Percentiles rank a stretch among this genome's conserved stretches.
phyloP scores from a whole-genome alignment of 495 filamentous ascomycete species.

The Lophiotrema nucula region DNA sequence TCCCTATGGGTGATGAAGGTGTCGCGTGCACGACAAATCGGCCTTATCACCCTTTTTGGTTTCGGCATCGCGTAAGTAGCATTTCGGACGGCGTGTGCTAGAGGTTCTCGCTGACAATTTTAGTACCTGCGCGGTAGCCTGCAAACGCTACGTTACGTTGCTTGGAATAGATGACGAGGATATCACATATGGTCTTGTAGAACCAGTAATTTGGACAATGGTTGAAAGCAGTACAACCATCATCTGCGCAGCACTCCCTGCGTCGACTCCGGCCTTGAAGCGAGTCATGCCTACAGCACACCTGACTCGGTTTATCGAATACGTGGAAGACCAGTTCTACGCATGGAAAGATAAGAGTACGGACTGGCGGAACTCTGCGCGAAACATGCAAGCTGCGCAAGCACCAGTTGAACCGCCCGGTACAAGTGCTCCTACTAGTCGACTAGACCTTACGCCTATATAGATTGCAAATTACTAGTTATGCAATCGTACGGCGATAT shows the following conservation, averaged over 20 bases:
- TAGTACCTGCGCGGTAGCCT: not conserved
- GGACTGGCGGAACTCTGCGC: not conserved
- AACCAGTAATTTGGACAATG: not conserved
- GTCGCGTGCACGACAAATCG: not conserved
- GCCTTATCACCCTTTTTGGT: not conserved
- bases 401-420: not conserved
- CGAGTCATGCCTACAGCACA: not conserved
- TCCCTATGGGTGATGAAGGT: not conserved
- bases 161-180: not conserved
- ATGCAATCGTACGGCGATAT: not conserved
- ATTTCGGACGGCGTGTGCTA: not conserved
- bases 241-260: not conserved
- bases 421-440: not conserved
- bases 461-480: not conserved
- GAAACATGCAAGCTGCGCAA: not conserved
- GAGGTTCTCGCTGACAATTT: not conserved
- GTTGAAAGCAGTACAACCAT: conserved; percentile 1
- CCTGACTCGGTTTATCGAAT: not conserved
- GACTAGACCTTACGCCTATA: not conserved
- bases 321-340: not conserved
- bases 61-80: not conserved
- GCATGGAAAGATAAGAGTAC: not conserved
- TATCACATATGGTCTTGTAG: not conserved
- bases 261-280: not conserved
- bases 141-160: not conserved